Conservation (phyloP, 352 stramenopile genomes). For the Thraustochytrium sp. region DNA sequence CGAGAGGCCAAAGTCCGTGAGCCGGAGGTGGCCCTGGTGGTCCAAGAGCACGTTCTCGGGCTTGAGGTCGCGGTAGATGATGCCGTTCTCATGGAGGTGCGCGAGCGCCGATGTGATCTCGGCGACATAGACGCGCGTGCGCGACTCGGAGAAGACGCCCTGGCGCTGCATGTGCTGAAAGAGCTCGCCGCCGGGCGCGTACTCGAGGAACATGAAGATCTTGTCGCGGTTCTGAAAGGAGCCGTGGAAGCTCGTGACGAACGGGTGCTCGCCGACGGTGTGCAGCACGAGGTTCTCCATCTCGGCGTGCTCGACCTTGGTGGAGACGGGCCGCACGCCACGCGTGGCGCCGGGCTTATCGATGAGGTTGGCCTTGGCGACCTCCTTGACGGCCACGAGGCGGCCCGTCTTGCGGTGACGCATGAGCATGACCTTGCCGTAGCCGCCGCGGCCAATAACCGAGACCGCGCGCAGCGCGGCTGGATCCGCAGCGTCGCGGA, state of each 20-base stretch:
- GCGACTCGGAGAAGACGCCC: background rate
- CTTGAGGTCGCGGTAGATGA: slow-evolving; percentile 78
- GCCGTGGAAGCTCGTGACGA: slow-evolving; percentile 33
- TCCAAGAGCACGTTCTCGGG: slow-evolving; percentile 96
- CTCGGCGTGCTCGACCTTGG: slow-evolving; percentile 43
- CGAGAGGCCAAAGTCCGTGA: slow-evolving; percentile 96
- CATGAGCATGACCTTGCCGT: slow-evolving; percentile 88
- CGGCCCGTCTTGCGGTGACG: background rate
- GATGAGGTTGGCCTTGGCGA: slow-evolving; percentile 19
- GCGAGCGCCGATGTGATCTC: slow-evolving; percentile 69
- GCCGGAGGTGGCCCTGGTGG: slow-evolving; percentile 85
- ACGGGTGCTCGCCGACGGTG: slow-evolving; percentile 36
- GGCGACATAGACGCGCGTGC: slow-evolving; percentile 8
- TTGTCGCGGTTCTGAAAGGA: slow-evolving; percentile 42
- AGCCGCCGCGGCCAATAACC: slow-evolving; percentile 89
- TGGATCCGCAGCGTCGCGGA: background rate
- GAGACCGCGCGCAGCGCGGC: background rate
- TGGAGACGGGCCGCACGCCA: slow-evolving; percentile 30
- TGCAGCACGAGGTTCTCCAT: slow-evolving; percentile 33
- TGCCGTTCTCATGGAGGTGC: slow-evolving; percentile 72
- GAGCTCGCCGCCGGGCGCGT: slow-evolving; percentile 31
- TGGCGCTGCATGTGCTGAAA: slow-evolving; percentile 36
- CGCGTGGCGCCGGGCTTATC: slow-evolving; percentile 15
- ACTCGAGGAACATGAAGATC: slow-evolving; percentile 44
- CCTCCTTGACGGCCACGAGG: slow-evolving; percentile 38